phyloP scores from a whole-genome alignment of 345 rosid species.

The Citrus sinensis region DVS_A1.0 CM039168.1:3831501-3832000 shows the following conservation, averaged over 20 bases:
- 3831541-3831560: conserved; percentile 79
- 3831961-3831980: not conserved
- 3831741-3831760: conserved; percentile 42
- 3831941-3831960: not conserved
- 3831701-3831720: conserved; percentile 37
- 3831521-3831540: conserved; percentile 91
- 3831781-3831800: conserved; percentile 83
- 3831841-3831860: conserved; percentile 1
- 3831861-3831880: not conserved
- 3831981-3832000: not conserved
- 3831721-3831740: conserved; percentile 40
- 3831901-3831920: not conserved
- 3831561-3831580: conserved; percentile 38
- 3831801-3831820: not conserved
- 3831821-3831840: not conserved
- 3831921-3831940: not conserved
- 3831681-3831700: conserved; percentile 25
- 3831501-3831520: conserved; percentile 93
- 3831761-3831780: conserved; percentile 67
- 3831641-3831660: conserved; percentile 36
- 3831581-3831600: conserved; percentile 30
- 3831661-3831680: conserved; percentile 29
- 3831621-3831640: conserved; percentile 30
- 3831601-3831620: conserved; percentile 25
- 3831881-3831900: not conserved